Base-by-base conservation (phyloP, 495 filamentous ascomycete species). In the Penicillium lividum region DNA sequence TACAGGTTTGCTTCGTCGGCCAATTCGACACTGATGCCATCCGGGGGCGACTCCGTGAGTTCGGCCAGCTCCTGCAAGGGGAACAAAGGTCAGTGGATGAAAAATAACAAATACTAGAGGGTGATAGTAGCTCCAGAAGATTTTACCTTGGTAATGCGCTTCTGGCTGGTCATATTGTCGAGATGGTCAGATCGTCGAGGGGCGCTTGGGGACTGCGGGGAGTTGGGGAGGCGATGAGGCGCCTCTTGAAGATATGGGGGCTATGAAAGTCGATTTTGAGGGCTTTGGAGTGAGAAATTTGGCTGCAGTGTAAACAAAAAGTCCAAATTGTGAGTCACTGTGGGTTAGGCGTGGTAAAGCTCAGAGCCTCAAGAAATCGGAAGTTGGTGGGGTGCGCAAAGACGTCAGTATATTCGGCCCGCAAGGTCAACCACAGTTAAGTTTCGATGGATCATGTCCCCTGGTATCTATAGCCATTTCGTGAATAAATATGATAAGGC, bases 1-100 rank as follows among this genome's bases (percentile, higher is more conserved):
- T 89, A 86, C 34, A 98, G 73, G 77, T 97, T 84, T n/a, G 79
- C 72, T 53, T 92, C 88, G 58, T 86, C 80, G 46, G 83, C 77
- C 1, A 93, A 80, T 53, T 69, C 69, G 63, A 93, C 79, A 40
- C 67, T 78, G 68, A 93, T 87, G 31, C 89, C 89, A 0, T 77
- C 61, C 0, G 88, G 88, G 9, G 89, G 88, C 53, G 75, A 77
- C 54, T 74, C 72, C 42, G 76, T 82, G 69, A 91, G 84, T 64
- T 93, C 89, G 34, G 75, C 75, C 40, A 90, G 80, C 71, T 95
- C 91, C 91, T 95, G 59, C 30, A n/a, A 38, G 16, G 9, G 27
- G 11, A 51, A 0, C 9, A 34, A 30, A 8, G 10, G 27, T 69
- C 16, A 69, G 57, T 13, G 25, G 27, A 44, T 43, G 18, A 6